Percentiles rank a stretch among this genome's conserved stretches.
These are phyloP conservation scores for Hypoxylon fragiforme DNA, from an alignment of 495 filamentous ascomycete genomes.

Conservation along the genomic window DNA sequence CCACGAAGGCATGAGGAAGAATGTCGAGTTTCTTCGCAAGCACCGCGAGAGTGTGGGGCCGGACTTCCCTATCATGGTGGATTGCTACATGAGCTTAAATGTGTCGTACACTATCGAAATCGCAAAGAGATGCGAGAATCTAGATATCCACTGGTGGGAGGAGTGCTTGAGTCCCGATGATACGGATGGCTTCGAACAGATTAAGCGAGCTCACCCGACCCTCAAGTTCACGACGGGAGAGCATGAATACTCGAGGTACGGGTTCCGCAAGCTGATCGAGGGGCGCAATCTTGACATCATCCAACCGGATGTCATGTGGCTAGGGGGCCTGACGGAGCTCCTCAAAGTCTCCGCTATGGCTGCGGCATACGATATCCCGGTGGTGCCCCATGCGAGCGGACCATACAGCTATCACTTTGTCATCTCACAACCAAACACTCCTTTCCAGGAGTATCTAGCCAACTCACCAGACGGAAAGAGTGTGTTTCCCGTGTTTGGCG, in stretches of 20 bases:
- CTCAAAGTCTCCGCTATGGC: constrained; percentile 87
- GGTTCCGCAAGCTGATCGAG: constrained; percentile 91
- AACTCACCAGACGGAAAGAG: constrained; percentile 88
- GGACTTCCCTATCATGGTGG: constrained; percentile 89
- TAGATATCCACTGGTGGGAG: constrained; percentile 97
- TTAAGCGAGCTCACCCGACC: constrained; percentile 88
- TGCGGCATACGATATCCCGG: constrained; percentile 87
- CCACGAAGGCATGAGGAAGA: constrained; percentile 77
- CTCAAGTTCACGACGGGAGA: constrained; percentile 93
- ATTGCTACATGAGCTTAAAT: constrained; percentile 95
- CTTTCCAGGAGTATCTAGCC: constrained; percentile 93
- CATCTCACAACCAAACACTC: constrained; percentile 83
- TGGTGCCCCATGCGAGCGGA: constrained; percentile 90
- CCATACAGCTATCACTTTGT: constrained; percentile 96
- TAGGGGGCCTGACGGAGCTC: constrained; percentile 88
- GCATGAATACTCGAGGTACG: constrained; percentile 90
- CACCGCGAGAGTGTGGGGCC: constrained; percentile 83
- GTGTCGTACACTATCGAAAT: constrained; percentile 91
- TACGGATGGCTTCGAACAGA: constrained; percentile 81
- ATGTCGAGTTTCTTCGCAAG: constrained; percentile 81
- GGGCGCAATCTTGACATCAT: constrained; percentile 90
- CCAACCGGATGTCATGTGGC: constrained; percentile 96
- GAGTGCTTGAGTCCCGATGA: constrained; percentile 89
- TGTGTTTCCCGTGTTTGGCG: constrained; percentile 87
- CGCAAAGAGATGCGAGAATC: constrained; percentile 73